Evolutionary conservation across 2,329 filamentous ascomycete species (phyloP).

Genomic region (Akanthomyces uredinophilus): DNA sequence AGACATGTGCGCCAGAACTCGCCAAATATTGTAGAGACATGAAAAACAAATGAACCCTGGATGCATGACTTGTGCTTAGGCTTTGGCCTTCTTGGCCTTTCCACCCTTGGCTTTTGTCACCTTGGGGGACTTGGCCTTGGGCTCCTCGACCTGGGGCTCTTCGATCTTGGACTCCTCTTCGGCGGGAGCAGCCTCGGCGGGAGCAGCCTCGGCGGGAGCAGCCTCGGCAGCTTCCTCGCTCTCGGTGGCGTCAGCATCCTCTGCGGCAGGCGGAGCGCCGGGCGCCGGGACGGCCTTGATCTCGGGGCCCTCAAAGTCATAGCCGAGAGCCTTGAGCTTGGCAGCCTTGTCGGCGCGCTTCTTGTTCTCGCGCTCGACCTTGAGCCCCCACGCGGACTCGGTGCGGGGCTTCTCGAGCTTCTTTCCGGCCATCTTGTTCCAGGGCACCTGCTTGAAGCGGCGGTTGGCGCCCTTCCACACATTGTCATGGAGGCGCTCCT

Average conservation of each 20-base stretch:
- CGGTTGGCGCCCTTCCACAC: slow-evolving; percentile 88
- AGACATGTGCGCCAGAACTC: slow-evolving; percentile 10
- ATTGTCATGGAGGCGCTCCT: slow-evolving; percentile 71
- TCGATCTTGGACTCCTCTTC: slow-evolving; percentile 27
- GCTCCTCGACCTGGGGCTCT: slow-evolving; percentile 29
- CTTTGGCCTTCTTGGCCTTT: slow-evolving; percentile 36
- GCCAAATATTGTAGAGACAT: slow-evolving; percentile 13
- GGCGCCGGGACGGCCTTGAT: slow-evolving; percentile 54
- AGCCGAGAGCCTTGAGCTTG: slow-evolving; percentile 74
- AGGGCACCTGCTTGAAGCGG: slow-evolving; percentile 82
- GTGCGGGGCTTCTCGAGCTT: slow-evolving; percentile 68
- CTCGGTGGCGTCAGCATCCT: slow-evolving; percentile 24
- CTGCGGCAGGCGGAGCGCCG: slow-evolving; percentile 29
- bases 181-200: too few relatives aligned
- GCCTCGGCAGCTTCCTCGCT: slow-evolving; percentile 37
- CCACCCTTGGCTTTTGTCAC: slow-evolving; percentile 33
- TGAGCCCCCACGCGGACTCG: slow-evolving; percentile 72
- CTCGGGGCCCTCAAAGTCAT: slow-evolving; percentile 71
- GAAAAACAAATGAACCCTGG: slow-evolving; percentile 9
- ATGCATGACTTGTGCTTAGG: slow-evolving; percentile 23
- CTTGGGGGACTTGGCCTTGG: slow-evolving; percentile 27
- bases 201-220: slow-evolving; percentile 21
- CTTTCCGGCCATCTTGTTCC: slow-evolving; percentile 78
- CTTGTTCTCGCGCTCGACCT: slow-evolving; percentile 66
- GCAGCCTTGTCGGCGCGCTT: slow-evolving; percentile 64